Evolutionary conservation across 352 stramenopile genomes (phyloP), one percentile per base, ranked within the genome.

Genomic region (Halophytophthora polymorphica): DNA sequence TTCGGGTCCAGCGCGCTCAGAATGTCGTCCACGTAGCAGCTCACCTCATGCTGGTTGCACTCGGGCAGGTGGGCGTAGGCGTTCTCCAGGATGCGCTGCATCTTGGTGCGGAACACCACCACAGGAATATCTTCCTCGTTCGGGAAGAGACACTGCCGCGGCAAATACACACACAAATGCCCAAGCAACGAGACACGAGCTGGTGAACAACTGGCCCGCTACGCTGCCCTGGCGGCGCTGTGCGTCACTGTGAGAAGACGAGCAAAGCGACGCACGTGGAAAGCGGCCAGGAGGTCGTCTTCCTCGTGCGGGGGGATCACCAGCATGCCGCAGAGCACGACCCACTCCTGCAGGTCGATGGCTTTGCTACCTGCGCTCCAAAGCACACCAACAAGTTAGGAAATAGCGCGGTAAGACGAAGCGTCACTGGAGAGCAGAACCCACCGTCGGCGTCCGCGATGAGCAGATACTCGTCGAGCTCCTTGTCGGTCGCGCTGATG

Each of bases 31-130:
- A 88, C 73, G 41, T 78, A 84, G 58, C 71, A 85, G 53, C 71
- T 85, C 50, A 87, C 73, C 61, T 87, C 73, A 58, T 85, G 71
- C 50, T 74, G 66, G 60, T 88, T 85, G 58, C 71, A 81, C 61
- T 85, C 77, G 18, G 73, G 66, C 3, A 88, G 45, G 25, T 83
- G 77, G 11, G 73, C 69, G 49, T 84, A 83, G 44, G 77, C 77
- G 35, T 72, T 85, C 56, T 85, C 69, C 3, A 85, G 69, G 18
- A 83, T 69, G 21, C 73, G 73, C 45, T 87, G 73, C 73, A 87
- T 85, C 53, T 87, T 87, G 29, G 71, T 85, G 38, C 76, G 73
- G 47, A 87, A 85, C 15, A 85, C 64, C 17, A 82, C 59, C 3
- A 85, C 73, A 2, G 73, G 71, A 14, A 82, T 77, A 35, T 83